Base-by-base conservation (phyloP, 75 land plant species). In the Isoetes taiwanensis region DNA sequence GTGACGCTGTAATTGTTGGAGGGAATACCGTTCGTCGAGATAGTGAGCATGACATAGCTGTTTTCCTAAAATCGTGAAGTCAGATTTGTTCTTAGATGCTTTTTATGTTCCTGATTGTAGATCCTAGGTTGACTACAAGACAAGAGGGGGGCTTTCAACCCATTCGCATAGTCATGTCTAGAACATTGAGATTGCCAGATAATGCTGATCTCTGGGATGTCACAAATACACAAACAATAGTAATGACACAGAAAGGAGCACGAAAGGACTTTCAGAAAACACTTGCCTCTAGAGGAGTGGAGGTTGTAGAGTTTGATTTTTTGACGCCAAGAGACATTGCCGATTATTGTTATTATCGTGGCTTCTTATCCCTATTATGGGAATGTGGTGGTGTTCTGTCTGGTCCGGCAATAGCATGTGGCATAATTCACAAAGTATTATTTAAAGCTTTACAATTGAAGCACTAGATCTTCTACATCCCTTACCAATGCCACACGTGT, bases 21-120 rank as follows among this genome's bases (percentile, higher is more conserved):
- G 99, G 99, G 56, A 94, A 80, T 64, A 88, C 99, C 52, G 90
- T 94, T 28, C 90, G 99, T 25, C 82, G 80, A 58, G 99, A 94
- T 70, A 79, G 99, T 94, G 80, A 53, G 75, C 53, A 25, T 61
- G 28, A 20, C 39, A 25, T 58, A 57, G 62, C 53, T 28, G 1
- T 52, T 30, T 6, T 16, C 2, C n/a, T n/a, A n/a, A n/a, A n/a
- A n/a, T n/a, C n/a, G n/a, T n/a, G n/a, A n/a, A n/a, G n/a, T n/a
- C n/a, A n/a, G n/a, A n/a, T n/a, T n/a, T n/a, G n/a, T n/a, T n/a
- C n/a, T n/a, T n/a, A 4, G 19, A 21, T 56, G 2, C 59, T 43
- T 24, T 17, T 43, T 23, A 43, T 24, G 41, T 59, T 19, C 8
- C 10, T 17, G 2, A 27, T 2, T 28, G 21, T 71, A 94, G 96